A percentile compares a stretch with the other conserved stretches of the same genome.
These are phyloP conservation scores for Xenosphaeropsis pyriputrescens DNA, from an alignment of 2,329 filamentous ascomycete genomes.

Conservation along the genomic window DNA sequence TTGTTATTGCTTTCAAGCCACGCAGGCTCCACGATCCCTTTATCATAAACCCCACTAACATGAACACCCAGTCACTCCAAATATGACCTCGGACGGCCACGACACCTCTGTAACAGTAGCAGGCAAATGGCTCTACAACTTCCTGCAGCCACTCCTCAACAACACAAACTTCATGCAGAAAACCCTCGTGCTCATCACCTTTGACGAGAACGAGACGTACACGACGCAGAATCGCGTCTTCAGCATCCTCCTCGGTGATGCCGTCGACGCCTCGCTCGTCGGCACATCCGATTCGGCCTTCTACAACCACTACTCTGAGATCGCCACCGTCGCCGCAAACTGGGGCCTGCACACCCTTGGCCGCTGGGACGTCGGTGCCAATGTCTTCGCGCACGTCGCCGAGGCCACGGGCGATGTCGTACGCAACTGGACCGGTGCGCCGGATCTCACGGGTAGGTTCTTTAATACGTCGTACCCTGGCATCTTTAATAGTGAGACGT, in stretches of 20 bases:
- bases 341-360: conserved; percentile 54
- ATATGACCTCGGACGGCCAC: conserved; percentile 66
- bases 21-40: too few species aligned
- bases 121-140: conserved; percentile 50
- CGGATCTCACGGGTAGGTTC: conserved; percentile 20
- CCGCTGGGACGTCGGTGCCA: conserved; percentile 58
- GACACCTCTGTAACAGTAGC: conserved; percentile 57
- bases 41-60: too few species aligned
- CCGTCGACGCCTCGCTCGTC: conserved; percentile 46
- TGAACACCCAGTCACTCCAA: conserved; percentile 40
- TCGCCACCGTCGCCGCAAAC: conserved; percentile 54
- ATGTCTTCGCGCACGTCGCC: conserved; percentile 49
- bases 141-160: conserved; percentile 54
- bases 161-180: conserved; percentile 61
- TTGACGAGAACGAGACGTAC: conserved; percentile 67
- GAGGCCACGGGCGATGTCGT: conserved; percentile 39
- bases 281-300: conserved; percentile 56
- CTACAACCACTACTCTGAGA: conserved; percentile 59
- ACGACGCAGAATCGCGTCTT: conserved; percentile 52
- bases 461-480: conserved; percentile 30
- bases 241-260: conserved; percentile 58
- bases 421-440: conserved; percentile 11
- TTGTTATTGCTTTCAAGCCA: too few species aligned
- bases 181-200: conserved; percentile 63
- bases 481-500: conserved; percentile 16